Conservation (phyloP, 768 basidiomycete genomes). For the Hygrophorus pudorinus region DNA sequence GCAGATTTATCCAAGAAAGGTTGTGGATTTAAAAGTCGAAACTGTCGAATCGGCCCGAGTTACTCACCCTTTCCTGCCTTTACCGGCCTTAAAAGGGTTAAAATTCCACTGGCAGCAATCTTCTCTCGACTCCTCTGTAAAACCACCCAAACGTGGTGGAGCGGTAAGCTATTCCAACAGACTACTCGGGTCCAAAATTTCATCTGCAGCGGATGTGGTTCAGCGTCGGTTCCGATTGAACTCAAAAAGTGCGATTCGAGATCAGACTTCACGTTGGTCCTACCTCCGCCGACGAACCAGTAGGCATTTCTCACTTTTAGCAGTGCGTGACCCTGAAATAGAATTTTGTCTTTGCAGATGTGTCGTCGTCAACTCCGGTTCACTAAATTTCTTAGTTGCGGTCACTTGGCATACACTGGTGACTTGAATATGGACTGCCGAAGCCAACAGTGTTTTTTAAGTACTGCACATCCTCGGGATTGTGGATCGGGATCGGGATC, state of each 20-base stretch:
- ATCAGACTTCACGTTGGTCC: conserved; percentile 27
- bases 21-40: too few relatives aligned
- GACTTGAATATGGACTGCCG: conserved; percentile 45
- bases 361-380: conserved; percentile 56
- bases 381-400: conserved; percentile 38
- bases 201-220: conserved; percentile 13
- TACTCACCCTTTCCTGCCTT: too few relatives aligned
- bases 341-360: conserved; percentile 29
- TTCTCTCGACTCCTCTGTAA: too few relatives aligned
- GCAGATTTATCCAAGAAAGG: too few relatives aligned
- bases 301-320: conserved; percentile 13
- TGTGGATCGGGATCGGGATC: conserved; percentile 27
- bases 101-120: too few relatives aligned
- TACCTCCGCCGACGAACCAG: conserved; percentile 47
- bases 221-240: conserved; percentile 22
- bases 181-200: neutral
- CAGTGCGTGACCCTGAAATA: conserved; percentile 19
- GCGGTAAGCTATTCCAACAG: too few relatives aligned
- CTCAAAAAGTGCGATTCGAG: conserved; percentile 25
- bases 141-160: too few relatives aligned
- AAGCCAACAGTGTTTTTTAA: conserved; percentile 32
- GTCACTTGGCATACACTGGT: conserved; percentile 38
- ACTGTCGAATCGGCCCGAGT: too few relatives aligned
- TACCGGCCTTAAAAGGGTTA: too few relatives aligned
- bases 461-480: conserved; percentile 35